Evolutionary conservation across 306 rosid genomes (phyloP).

Genomic region (Sesbania bispinosa): DNA sequence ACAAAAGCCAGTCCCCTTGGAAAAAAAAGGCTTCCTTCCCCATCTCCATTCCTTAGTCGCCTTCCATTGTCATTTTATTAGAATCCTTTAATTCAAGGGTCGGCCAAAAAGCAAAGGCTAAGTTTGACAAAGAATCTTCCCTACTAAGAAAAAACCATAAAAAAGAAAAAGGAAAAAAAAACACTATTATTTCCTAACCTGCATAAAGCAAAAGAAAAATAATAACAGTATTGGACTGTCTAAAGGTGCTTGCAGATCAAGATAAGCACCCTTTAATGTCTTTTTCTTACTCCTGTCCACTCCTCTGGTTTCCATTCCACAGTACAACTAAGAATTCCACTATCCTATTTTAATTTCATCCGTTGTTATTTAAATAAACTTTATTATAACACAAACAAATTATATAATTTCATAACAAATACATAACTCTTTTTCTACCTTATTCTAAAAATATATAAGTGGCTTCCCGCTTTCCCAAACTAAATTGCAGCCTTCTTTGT

Average conservation of each 20-base stretch:
- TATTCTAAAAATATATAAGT: constrained; percentile 10
- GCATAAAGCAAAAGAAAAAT: constrained; percentile 35
- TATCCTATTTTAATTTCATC: not conserved
- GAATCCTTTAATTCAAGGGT: constrained; percentile 21
- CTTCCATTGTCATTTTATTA: not conserved
- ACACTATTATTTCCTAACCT: constrained; percentile 19
- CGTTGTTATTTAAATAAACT: not conserved
- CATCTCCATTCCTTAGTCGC: not conserved
- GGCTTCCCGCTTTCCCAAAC: not conserved
- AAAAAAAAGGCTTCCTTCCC: constrained; percentile 21
- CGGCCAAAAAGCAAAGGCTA: constrained; percentile 38
- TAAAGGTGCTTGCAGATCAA: constrained; percentile 58
- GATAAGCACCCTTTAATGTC: constrained; percentile 44
- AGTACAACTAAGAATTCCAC: constrained; percentile 33
- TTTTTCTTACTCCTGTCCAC: not conserved
- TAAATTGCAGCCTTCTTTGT: constrained; percentile 10
- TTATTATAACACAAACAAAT: no score
- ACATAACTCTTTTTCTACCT: not conserved
- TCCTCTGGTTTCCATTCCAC: constrained; percentile 1
- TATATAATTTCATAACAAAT: not conserved
- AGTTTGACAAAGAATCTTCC: constrained; percentile 44
- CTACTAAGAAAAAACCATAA: constrained; percentile 24
- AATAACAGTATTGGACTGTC: constrained; percentile 13
- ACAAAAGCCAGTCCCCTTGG: constrained; percentile 39
- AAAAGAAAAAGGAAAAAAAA: not conserved